These are phyloP conservation scores for Multifurca ochricompacta DNA, from an alignment of 768 basidiomycete genomes.

Conservation along the genomic window DNA sequence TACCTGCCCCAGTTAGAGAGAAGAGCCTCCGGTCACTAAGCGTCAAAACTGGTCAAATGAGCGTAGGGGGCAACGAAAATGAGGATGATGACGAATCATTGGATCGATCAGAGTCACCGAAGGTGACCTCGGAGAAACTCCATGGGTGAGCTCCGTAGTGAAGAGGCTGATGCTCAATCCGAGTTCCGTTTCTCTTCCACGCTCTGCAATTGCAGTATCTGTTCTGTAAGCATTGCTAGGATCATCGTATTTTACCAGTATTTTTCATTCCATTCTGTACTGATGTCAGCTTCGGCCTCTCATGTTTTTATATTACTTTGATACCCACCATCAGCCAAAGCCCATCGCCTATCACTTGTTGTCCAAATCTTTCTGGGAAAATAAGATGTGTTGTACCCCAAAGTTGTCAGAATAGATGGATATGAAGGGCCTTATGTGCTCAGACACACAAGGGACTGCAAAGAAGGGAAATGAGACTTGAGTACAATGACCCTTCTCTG, in stretches of 20 bases:
- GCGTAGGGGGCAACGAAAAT: slow-evolving; percentile 35
- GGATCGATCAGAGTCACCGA: not conserved
- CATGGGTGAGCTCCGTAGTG: not conserved
- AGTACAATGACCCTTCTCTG: too few species aligned
- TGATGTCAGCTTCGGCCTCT: slow-evolving; percentile 50
- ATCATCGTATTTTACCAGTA: not conserved
- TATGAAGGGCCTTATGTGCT: too few species aligned
- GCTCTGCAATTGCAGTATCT: not conserved
- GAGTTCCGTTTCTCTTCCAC: not conserved
- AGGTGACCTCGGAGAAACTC: not conserved
- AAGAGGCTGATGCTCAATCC: not conserved
- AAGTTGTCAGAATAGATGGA: too few species aligned
- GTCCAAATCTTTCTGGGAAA: too few species aligned
- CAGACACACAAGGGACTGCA: too few species aligned
- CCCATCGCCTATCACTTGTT: not conserved
- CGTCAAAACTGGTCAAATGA: slow-evolving; percentile 26
- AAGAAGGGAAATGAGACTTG: too few species aligned
- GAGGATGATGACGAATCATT: slow-evolving; percentile 24
- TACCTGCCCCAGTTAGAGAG: slow-evolving; percentile 1
- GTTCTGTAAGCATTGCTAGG: slow-evolving; percentile 6
- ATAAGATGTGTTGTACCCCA: too few species aligned
- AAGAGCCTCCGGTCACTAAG: slow-evolving; percentile 16
- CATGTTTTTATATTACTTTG: slow-evolving; percentile 22
- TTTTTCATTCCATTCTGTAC: not conserved
- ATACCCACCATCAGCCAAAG: slow-evolving; percentile 9